phyloP scores from a whole-genome alignment of 805 yeast species.

The Lipomyces mesembrius region DNA sequence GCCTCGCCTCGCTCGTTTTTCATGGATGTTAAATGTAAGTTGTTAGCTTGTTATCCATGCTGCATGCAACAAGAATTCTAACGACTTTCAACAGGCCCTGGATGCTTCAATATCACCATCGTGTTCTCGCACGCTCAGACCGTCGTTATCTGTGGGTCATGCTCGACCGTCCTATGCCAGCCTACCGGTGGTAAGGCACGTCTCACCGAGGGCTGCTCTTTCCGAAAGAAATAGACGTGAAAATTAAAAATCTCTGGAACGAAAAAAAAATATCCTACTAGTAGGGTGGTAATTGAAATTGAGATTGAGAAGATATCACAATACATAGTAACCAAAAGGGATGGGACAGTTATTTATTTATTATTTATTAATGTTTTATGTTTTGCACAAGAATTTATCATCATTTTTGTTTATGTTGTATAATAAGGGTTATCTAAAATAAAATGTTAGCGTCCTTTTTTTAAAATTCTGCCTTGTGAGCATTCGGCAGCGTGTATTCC shows the following conservation, averaged over 20 bases:
- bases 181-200: constrained; percentile 99
- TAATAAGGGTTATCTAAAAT: neutral
- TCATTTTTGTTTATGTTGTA: neutral
- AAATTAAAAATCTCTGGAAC: neutral
- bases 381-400: neutral
- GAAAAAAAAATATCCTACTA: neutral
- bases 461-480: neutral
- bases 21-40: constrained; percentile 94
- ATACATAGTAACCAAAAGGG: constrained; percentile 3
- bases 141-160: constrained; percentile 98
- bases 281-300: neutral
- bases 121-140: constrained; percentile 99
- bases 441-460: neutral
- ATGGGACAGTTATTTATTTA: constrained; percentile 1
- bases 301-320: neutral
- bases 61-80: no score
- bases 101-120: constrained; percentile 98
- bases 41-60: neutral
- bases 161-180: constrained; percentile 97
- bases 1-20: constrained; percentile 98
- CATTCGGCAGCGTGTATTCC: no score
- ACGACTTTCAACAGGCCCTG: constrained; percentile 59
- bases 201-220: constrained; percentile 99
- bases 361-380: neutral
- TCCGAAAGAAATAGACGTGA: constrained; percentile 79